Conservation (phyloP, 1,139 yeast genomes). For the Lodderomyces parapsilosis region DNA sequence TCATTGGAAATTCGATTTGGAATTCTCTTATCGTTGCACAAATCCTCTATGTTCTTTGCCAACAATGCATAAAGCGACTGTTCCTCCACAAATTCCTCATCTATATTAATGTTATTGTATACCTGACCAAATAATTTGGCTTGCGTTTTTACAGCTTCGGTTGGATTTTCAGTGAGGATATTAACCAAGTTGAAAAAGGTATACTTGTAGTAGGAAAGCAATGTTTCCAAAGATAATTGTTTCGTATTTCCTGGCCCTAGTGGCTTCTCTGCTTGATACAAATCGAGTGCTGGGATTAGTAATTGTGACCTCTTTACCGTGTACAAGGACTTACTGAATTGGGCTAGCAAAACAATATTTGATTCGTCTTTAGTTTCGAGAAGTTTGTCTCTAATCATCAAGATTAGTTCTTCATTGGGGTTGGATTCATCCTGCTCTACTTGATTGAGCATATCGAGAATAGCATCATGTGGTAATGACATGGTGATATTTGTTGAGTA, state of each 20-base stretch:
- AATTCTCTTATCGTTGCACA: neutral
- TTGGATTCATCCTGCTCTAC: slow-evolving; percentile 8
- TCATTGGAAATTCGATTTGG: neutral
- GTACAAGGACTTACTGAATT: slow-evolving; percentile 21
- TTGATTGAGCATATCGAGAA: slow-evolving; percentile 2
- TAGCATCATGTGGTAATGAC: neutral
- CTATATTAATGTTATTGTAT: neutral
- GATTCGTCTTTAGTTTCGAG: slow-evolving; percentile 2
- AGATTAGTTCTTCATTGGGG: slow-evolving; percentile 7
- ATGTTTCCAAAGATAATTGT: slow-evolving; percentile 17
- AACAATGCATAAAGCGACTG: neutral
- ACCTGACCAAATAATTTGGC: neutral
- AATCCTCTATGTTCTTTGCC: neutral
- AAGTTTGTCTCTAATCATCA: slow-evolving; percentile 3
- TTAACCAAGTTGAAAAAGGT: slow-evolving; percentile 26
- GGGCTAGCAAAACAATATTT: slow-evolving; percentile 6
- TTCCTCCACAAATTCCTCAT: neutral
- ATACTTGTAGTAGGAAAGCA: slow-evolving; percentile 30
- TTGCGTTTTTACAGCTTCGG: neutral
- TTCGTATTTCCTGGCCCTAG: neutral
- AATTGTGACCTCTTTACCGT: slow-evolving; percentile 23
- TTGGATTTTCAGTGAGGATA: neutral
- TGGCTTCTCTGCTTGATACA: slow-evolving; percentile 23
- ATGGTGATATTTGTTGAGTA: neutral
- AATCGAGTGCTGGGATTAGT: slow-evolving; percentile 17